Evolutionary conservation across 192 early-diverging fungal species (phyloP).

Genomic region (Rhizophagus sp.): DNA sequence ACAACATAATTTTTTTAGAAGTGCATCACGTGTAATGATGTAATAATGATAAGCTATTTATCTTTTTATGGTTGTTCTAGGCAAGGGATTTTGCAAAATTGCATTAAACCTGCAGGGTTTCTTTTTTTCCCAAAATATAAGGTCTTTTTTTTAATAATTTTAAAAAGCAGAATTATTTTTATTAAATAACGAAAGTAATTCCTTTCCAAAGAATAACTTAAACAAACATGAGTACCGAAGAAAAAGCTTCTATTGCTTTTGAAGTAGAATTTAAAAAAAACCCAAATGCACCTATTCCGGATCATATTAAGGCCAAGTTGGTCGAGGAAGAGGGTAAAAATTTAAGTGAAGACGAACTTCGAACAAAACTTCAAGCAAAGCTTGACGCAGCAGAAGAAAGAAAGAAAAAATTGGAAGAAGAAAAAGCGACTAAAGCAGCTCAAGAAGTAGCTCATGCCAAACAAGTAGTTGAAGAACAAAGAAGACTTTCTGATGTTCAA

Average conservation of each 20-base stretch:
- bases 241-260: conserved; percentile 6
- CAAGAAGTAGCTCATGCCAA: conserved; percentile 22
- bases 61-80: too few relatives aligned
- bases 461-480: conserved; percentile 16
- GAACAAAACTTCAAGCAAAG: conserved; percentile 6
- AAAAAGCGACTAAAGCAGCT: conserved; percentile 7
- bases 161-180: not conserved
- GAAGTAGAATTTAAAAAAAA: conserved; percentile 28
- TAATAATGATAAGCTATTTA: too few relatives aligned
- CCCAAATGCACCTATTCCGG: conserved; percentile 2
- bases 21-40: too few relatives aligned
- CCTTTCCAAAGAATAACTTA: not conserved
- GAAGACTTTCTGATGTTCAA: conserved; percentile 14
- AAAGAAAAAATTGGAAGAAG: conserved; percentile 14
- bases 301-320: not conserved
- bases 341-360: conserved; percentile 20
- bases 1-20: too few relatives aligned
- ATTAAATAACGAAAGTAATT: not conserved
- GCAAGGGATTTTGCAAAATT: too few relatives aligned
- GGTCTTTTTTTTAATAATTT: too few relatives aligned
- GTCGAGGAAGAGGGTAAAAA: not conserved
- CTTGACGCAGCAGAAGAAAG: conserved; percentile 25
- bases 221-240: conserved; percentile 3
- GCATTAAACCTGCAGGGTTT: too few relatives aligned
- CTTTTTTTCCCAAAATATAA: too few relatives aligned